Evolutionary conservation across 345 rosid genomes (phyloP), one percentile per base, ranked within the genome.

Genomic region (Hypericum androsaemum): DNA sequence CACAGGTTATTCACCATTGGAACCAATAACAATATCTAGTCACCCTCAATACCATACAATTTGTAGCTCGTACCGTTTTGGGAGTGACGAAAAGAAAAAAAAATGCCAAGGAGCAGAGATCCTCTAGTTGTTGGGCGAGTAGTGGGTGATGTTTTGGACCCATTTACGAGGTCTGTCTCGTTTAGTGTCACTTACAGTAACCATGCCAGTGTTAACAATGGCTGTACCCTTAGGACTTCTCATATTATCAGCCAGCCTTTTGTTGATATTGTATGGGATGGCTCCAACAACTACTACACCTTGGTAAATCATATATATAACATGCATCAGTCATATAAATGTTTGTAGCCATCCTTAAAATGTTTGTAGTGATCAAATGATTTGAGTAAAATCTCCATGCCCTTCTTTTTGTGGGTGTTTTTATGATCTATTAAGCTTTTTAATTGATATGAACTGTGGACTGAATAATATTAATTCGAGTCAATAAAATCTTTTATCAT

Each of bases 251-350:
- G 52, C 65, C 82, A 58, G 35, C 90, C 90, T 12, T 58, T 82
- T 59, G 73, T 80, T 56, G 79, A 76, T 11, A 56, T 83, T 48
- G 90, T 86, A 12, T 86, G 90, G 6, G 68, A 66, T 6, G 90
- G 80, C 62, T 68, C 80, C 2, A 60, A 82, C 59, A 83, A 77
- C 48, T 80, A 76, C 68, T 83, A 80, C 69, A 80, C 86, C 52
- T 55, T 83, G 90, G 80, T 78, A 15, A n/a, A n/a, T n/a, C n/a
- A n/a, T n/a, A n/a, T n/a, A n/a, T n/a, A 76, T 83, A 86, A 82
- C 77, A 39, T 86, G 80, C 57, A 84, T 86, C 32, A 84, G 80
- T 63, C 80, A 86, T 5, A 84, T 86, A 16, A 83, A 79, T 66
- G 84, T 86, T 10, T 77, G 90, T 54, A 76, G 78, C 36, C 86